A percentile compares a stretch with the other conserved stretches of the same genome.
phyloP scores from a whole-genome alignment of 202 grass and related monocot species.

The Digitaria exilis region DNA sequence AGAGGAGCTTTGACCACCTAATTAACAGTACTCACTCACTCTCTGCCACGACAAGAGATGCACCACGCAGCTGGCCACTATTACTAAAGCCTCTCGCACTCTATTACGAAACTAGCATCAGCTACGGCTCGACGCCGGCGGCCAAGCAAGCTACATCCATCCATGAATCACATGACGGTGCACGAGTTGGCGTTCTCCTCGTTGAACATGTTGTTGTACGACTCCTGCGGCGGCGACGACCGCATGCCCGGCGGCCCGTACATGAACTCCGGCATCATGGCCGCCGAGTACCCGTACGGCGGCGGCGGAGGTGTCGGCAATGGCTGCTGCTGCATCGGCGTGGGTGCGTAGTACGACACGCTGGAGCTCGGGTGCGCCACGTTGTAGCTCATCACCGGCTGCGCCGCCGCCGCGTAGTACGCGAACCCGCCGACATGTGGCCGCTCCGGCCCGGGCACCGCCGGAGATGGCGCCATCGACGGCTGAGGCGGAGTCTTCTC shows the following conservation, averaged over 20 bases:
- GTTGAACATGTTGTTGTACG: slow-evolving; percentile 60
- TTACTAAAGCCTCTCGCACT: slow-evolving; percentile 28
- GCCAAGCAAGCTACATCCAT: too few relatives aligned
- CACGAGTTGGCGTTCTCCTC: slow-evolving; percentile 78
- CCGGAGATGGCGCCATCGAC: too few relatives aligned
- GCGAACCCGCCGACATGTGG: slow-evolving; percentile 33
- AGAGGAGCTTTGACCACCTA: slow-evolving; percentile 45
- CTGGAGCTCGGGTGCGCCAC: slow-evolving; percentile 66
- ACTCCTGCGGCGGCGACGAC: slow-evolving; percentile 41
- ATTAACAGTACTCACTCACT: slow-evolving; percentile 24
- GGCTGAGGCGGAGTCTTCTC: slow-evolving; percentile 3
- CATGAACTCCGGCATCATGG: slow-evolving; percentile 36
- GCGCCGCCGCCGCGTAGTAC: slow-evolving; percentile 51
- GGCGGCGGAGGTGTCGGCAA: slow-evolving; percentile 15
- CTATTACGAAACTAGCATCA: slow-evolving; percentile 14
- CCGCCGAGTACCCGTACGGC: slow-evolving; percentile 42
- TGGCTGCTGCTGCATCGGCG: slow-evolving; percentile 36
- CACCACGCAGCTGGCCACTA: neutral
- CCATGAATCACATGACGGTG: slow-evolving; percentile 63
- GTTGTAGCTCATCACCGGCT: slow-evolving; percentile 80
- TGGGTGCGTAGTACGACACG: slow-evolving; percentile 72
- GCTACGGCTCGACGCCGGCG: too few relatives aligned
- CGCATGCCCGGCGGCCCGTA: slow-evolving; percentile 53
- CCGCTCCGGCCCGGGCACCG: neutral
- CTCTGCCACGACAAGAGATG: neutral